Percentiles rank a stretch among this genome's conserved stretches.
Conservation (phyloP, 805 yeast genomes). For the Barnettozyma salicaria region DNA sequence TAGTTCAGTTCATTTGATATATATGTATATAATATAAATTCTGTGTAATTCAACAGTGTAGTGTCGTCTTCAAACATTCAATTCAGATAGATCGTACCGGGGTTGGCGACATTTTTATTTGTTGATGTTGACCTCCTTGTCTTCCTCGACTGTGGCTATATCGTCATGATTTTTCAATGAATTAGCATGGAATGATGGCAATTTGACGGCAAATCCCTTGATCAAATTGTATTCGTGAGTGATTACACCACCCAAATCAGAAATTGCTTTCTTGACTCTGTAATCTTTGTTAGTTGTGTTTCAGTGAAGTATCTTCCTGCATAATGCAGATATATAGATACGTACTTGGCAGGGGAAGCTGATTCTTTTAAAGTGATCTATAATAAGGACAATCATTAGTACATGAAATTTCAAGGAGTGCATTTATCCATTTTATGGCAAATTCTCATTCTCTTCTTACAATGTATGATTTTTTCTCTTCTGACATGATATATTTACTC, state of each 20-base stretch:
- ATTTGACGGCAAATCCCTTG: constrained; percentile 57
- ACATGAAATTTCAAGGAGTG: not conserved
- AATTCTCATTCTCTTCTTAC: too few relatives aligned
- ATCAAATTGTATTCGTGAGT: constrained; percentile 56
- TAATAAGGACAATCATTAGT: constrained; percentile 5
- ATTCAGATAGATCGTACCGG: not conserved
- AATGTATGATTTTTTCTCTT: constrained; percentile 24
- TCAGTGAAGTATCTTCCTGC: too few relatives aligned
- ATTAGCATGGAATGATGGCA: constrained; percentile 46
- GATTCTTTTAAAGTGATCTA: constrained; percentile 36
- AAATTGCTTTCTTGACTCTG: constrained; percentile 44
- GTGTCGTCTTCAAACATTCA: too few relatives aligned
- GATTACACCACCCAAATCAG: constrained; percentile 53
- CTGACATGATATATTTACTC: constrained; percentile 17
- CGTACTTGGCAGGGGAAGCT: constrained; percentile 15
- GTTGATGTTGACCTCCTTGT: constrained; percentile 48
- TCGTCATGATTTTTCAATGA: constrained; percentile 43
- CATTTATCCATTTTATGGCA: too few relatives aligned
- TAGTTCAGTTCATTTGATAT: not conserved
- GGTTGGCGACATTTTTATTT: not conserved
- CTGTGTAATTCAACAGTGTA: not conserved
- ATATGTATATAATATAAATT: not conserved
- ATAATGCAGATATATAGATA: not conserved
- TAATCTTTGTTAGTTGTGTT: constrained; percentile 10
- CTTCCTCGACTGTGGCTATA: constrained; percentile 61